These are phyloP conservation scores for Trichosporon ovoides DNA, from an alignment of 1,284 basidiomycete species.

Conservation along the genomic window DNA sequence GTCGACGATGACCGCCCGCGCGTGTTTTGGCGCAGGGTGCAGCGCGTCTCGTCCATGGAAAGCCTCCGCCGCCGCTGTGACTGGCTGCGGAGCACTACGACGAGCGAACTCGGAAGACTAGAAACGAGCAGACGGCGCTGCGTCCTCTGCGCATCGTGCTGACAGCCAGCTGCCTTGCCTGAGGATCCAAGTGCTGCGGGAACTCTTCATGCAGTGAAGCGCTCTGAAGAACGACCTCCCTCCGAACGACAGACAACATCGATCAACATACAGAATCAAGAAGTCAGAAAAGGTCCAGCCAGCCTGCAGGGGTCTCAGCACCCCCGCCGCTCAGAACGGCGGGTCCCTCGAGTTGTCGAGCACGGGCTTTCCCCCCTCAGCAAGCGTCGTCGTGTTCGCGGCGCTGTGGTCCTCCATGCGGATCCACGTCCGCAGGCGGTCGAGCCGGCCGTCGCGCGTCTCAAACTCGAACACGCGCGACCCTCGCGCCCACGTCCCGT, in stretches of 20 bases:
- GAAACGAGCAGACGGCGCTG: too few species aligned
- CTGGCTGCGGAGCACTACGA: too few species aligned
- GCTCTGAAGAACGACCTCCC: too few species aligned
- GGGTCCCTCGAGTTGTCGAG: slow-evolving; percentile 10
- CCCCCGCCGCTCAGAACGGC: background rate
- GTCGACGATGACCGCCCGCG: too few species aligned
- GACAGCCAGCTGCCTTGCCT: too few species aligned
- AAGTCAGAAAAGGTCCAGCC: background rate
- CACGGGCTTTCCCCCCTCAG: background rate
- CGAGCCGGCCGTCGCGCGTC: background rate
- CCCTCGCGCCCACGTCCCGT: slow-evolving; percentile 13
- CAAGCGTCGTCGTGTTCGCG: slow-evolving; percentile 12
- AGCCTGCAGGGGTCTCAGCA: background rate
- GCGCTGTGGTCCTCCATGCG: slow-evolving; percentile 11
- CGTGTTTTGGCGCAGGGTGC: too few species aligned
- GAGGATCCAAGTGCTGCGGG: too few species aligned
- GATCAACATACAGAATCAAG: background rate
- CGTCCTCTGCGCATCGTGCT: too few species aligned
- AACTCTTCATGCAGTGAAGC: too few species aligned
- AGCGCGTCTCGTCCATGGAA: too few species aligned
- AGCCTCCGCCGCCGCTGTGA: too few species aligned
- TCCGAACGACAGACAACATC: background rate
- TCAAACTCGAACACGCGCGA: slow-evolving; percentile 6
- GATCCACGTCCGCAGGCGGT: slow-evolving; percentile 8
- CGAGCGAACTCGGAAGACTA: too few species aligned